Evolutionary conservation across 2,329 filamentous ascomycete species (phyloP), one percentile per base, ranked within the genome.

Genomic region (Cercospora brassicicola): DNA sequence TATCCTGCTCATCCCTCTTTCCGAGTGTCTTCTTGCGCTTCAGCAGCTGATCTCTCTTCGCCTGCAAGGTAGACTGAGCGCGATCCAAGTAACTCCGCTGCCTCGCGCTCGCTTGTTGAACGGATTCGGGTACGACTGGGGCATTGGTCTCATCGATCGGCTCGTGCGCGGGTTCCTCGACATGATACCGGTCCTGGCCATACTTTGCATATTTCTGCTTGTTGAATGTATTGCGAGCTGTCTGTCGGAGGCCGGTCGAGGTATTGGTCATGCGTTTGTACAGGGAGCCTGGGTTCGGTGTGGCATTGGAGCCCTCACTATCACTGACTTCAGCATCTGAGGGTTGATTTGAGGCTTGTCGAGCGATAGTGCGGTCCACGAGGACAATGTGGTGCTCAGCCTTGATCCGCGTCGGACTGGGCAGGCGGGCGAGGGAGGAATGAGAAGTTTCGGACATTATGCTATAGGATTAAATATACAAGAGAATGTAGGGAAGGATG

Each of bases 301-400:
- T 65, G 15, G 59, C 68, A 18, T 68, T 56, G 23, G 69, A 55
- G 62, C 66, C 60, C 48, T 75, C 74, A 71, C 74, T 77, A 69
- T 76, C 73, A 71, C 71, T 72, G 51, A 66, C 71, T 73, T 76
- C 74, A 72, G 73, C 71, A 68, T 72, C 69, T 30, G 68, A 62
- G 33, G 66, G 33, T 30, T 64, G 45, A 64, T 65, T 64, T n/a
- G 69, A 68, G 31, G 61, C 26, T 53, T 62, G 45, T 69, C 69
- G 53, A 28, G 71, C 67, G 18, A 62, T 78, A 36, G 82, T 80
- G 59, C 81, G 80, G 78, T 92, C 89, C 72, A 91, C 83, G 42
- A 94, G 86, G 72, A 78, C 81, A 76, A 94, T 93, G 77, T 89
- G 88, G 79, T 92, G 90, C 74, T 76, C 71, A 61, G 67, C 70